phyloP scores from a whole-genome alignment of 768 basidiomycete species.

The Filobasidium wieringae region DNA sequence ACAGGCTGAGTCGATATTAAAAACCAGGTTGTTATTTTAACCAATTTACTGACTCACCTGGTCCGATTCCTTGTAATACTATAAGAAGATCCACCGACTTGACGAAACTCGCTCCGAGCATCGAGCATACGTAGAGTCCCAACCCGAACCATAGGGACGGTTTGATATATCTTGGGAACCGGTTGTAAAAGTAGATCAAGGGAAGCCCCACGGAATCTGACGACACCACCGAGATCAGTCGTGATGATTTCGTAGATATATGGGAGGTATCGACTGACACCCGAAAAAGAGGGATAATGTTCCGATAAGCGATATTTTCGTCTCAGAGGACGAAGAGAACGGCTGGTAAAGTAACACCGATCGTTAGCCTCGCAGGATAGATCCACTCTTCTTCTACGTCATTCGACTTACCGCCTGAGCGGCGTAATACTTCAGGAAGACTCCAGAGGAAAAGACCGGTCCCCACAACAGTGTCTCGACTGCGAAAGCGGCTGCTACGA shows the following conservation, averaged over 20 bases:
- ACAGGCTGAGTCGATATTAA: background rate
- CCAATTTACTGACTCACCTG: slow-evolving; percentile 7
- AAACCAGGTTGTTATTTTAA: no score
- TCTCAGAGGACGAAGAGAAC: slow-evolving; percentile 13
- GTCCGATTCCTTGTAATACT: slow-evolving; percentile 16
- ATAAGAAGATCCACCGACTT: slow-evolving; percentile 9
- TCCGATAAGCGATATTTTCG: slow-evolving; percentile 16
- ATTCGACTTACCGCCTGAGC: slow-evolving; percentile 5
- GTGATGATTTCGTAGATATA: background rate
- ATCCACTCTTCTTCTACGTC: no score
- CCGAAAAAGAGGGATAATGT: slow-evolving; percentile 13
- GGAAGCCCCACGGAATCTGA: slow-evolving; percentile 16
- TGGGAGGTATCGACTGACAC: slow-evolving; percentile 9
- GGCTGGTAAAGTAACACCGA: background rate
- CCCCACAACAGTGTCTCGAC: slow-evolving; percentile 20
- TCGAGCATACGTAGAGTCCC: slow-evolving; percentile 7
- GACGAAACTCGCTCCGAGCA: slow-evolving; percentile 16
- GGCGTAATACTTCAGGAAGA: slow-evolving; percentile 18
- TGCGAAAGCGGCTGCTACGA: slow-evolving; percentile 16
- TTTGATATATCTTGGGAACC: slow-evolving; percentile 16
- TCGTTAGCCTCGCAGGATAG: no score
- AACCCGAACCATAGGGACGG: slow-evolving; percentile 19
- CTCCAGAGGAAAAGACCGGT: slow-evolving; percentile 15
- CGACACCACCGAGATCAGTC: background rate
- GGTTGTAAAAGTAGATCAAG: slow-evolving; percentile 20